Conservation (phyloP, 495 filamentous ascomycete genomes). For the Collariella sp. region DNA sequence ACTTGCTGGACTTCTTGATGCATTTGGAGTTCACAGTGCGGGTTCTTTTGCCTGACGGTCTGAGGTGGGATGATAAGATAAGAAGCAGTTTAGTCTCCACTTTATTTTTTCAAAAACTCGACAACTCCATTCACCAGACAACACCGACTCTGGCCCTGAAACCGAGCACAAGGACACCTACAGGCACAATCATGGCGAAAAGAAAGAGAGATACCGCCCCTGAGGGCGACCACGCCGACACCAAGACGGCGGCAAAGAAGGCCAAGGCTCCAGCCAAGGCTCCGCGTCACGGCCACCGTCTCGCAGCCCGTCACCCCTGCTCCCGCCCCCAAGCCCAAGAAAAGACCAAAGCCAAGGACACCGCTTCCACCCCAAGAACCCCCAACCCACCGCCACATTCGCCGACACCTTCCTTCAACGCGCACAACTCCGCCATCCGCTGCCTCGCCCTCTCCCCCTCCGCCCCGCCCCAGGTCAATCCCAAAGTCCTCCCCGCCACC, state of each 20-base stretch:
- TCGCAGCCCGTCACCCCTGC: conserved; percentile 22
- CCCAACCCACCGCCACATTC: conserved; percentile 52
- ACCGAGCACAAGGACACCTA: not conserved
- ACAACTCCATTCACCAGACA: not conserved
- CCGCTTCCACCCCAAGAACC: not conserved
- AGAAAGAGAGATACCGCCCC: conserved; percentile 55
- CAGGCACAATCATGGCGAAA: conserved; percentile 52
- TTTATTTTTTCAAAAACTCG: conserved; percentile 8
- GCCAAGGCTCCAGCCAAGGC: conserved; percentile 22
- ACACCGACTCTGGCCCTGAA: not conserved
- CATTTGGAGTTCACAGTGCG: too few relatives aligned
- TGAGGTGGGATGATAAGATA: conserved; percentile 19
- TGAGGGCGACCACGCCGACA: conserved; percentile 11
- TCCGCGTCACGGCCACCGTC: conserved; percentile 71
- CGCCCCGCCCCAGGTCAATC: conserved; percentile 48
- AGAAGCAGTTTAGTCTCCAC: conserved; percentile 3
- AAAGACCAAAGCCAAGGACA: conserved; percentile 9
- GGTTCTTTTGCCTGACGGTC: not conserved
- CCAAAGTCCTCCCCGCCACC: conserved; percentile 70
- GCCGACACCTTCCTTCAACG: conserved; percentile 92
- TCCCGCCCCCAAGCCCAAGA: conserved; percentile 5
- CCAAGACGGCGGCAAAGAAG: conserved; percentile 30
- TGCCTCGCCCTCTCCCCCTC: conserved; percentile 81
- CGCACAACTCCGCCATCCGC: conserved; percentile 82
- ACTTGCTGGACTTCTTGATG: too few relatives aligned